phyloP scores from a whole-genome alignment of 352 stramenopile species.

The Pythium graminicola region DNA sequence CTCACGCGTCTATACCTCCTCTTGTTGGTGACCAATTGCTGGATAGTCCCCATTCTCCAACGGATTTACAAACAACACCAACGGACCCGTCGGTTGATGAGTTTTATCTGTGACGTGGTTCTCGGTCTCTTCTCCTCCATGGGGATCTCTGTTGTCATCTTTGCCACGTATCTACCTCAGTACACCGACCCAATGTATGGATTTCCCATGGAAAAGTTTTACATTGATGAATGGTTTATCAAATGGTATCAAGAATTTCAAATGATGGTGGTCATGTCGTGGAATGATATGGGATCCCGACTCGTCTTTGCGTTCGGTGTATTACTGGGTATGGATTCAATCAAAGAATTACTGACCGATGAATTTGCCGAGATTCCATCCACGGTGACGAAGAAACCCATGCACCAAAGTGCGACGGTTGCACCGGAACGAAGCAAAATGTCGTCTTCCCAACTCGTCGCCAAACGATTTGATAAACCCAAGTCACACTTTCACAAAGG shows the following conservation, averaged over 20 bases:
- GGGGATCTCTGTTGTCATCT: not conserved
- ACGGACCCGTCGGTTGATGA: not conserved
- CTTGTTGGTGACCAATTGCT: not conserved
- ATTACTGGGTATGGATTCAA: not conserved
- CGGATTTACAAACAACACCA: not conserved
- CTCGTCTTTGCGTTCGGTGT: not conserved
- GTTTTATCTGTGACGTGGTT: not conserved
- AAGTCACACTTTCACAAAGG: not conserved
- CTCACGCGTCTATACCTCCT: not conserved
- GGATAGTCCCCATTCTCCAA: not conserved
- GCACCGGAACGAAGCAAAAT: not conserved
- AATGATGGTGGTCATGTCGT: not conserved
- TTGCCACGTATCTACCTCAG: not conserved
- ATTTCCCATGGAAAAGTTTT: not conserved
- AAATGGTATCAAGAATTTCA: constrained; percentile 1
- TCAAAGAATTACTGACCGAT: not conserved
- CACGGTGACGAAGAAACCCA: too few species aligned
- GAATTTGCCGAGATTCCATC: too few species aligned
- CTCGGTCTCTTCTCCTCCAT: not conserved
- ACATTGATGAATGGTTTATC: not conserved
- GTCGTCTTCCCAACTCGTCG: not conserved
- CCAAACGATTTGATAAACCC: not conserved
- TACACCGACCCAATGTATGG: not conserved
- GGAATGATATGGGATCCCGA: not conserved
- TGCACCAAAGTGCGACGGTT: too few species aligned